These are phyloP conservation scores for Coemansia sp. DNA, from an alignment of 192 early-diverging fungal genomes.

Conservation along the genomic window DNA sequence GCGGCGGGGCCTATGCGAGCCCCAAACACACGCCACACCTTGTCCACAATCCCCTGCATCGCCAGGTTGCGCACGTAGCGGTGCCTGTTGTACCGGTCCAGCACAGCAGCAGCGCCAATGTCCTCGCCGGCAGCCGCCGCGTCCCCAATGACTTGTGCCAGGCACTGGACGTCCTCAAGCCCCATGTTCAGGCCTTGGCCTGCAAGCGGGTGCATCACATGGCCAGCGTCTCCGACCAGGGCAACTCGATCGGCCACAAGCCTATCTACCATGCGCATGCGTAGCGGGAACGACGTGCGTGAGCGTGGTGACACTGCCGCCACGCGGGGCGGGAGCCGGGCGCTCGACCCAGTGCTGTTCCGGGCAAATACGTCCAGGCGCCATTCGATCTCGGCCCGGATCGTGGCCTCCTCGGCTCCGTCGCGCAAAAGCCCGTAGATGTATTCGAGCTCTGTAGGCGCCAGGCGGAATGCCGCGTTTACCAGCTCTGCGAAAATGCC, in stretches of 20 bases:
- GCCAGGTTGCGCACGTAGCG: conserved; percentile 77
- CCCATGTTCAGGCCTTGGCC: conserved; percentile 97
- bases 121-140: conserved; percentile 72
- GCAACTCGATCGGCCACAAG: conserved; percentile 74
- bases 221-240: conserved; percentile 93
- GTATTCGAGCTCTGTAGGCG: conserved; percentile 66
- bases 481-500: conserved; percentile 62
- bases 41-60: conserved; percentile 81
- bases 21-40: conserved; percentile 70
- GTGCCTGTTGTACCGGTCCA: conserved; percentile 71
- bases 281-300: conserved; percentile 77
- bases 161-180: conserved; percentile 70
- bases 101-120: conserved; percentile 68
- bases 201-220: conserved; percentile 91
- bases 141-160: conserved; percentile 58
- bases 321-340: conserved; percentile 55
- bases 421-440: conserved; percentile 54
- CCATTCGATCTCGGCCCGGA: conserved; percentile 68
- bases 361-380: conserved; percentile 46
- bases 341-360: neutral
- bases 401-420: conserved; percentile 26
- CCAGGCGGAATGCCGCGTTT: conserved; percentile 75
- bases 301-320: conserved; percentile 57
- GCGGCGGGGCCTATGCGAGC: conserved; percentile 58
- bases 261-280: conserved; percentile 70